Evolutionary conservation across 202 grass and related monocot species (phyloP).

Genomic region (Zizania palustris): DNA sequence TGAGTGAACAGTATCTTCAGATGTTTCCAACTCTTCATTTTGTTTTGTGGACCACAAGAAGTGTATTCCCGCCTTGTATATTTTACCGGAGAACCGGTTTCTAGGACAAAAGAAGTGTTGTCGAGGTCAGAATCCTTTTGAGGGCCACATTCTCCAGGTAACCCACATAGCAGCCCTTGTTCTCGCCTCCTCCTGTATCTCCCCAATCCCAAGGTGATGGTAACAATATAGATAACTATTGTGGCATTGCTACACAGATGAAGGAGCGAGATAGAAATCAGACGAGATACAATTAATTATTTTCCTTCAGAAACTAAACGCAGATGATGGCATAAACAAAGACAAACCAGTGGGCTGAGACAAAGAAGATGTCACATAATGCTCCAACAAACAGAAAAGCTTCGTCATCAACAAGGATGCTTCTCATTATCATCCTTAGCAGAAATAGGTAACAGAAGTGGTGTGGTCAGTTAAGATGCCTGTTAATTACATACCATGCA

Average conservation of each 20-base stretch:
- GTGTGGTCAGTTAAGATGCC: background rate
- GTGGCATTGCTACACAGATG: slow-evolving; percentile 11
- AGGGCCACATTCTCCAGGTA: too few relatives aligned
- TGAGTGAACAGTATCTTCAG: background rate
- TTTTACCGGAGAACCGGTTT: slow-evolving; percentile 2
- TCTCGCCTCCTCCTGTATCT: too few relatives aligned
- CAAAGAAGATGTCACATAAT: slow-evolving; percentile 24
- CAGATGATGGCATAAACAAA: background rate
- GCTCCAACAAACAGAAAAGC: slow-evolving; percentile 25
- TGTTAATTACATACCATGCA: background rate
- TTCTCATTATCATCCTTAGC: background rate
- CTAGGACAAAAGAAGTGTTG: slow-evolving; percentile 7
- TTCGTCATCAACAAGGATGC: slow-evolving; percentile 18
- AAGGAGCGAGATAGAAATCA: slow-evolving; percentile 23
- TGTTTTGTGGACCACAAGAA: background rate
- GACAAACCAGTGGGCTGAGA: background rate
- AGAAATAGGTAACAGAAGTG: slow-evolving; percentile 21
- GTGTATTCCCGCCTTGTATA: slow-evolving; percentile 1
- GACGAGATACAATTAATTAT: background rate
- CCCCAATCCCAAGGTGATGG: background rate
- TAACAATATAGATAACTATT: slow-evolving; percentile 18
- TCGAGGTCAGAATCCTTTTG: background rate
- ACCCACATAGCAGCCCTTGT: too few relatives aligned
- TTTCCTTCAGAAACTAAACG: too few relatives aligned
- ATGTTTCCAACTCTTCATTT: slow-evolving; percentile 31